phyloP scores from a whole-genome alignment of 2,329 filamentous ascomycete species.

The Phialophora chinensis region DNA sequence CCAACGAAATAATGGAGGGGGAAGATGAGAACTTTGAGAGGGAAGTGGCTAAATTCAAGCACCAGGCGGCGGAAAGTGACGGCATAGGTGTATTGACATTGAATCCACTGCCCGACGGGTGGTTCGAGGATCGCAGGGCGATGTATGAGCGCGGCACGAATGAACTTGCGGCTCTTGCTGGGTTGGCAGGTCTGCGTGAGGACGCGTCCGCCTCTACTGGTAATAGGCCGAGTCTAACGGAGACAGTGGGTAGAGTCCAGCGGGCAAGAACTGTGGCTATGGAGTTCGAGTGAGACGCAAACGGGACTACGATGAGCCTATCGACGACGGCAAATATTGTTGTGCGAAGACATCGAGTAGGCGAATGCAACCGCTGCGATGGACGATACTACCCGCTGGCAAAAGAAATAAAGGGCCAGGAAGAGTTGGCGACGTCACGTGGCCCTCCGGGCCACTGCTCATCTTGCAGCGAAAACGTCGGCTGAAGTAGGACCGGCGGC shows the following conservation, averaged over 20 bases:
- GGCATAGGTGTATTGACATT: slow-evolving; percentile 28
- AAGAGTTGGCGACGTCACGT: not conserved
- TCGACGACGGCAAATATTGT: not conserved
- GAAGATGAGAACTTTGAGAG: slow-evolving; percentile 53
- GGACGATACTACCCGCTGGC: not conserved
- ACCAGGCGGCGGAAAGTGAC: slow-evolving; percentile 13
- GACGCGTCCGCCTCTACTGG: slow-evolving; percentile 24
- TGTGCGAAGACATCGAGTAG: not conserved
- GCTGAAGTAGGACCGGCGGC: no score
- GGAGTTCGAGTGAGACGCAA: slow-evolving; percentile 49
- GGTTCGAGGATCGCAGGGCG: slow-evolving; percentile 50
- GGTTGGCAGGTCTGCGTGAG: slow-evolving; percentile 40
- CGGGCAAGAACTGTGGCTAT: slow-evolving; percentile 55
- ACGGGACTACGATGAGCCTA: not conserved
- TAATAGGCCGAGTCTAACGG: slow-evolving; percentile 46
- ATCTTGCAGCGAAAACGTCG: not conserved
- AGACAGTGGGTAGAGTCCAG: slow-evolving; percentile 55
- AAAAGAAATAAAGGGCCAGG: not conserved
- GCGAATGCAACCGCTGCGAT: not conserved
- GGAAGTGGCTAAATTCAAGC: slow-evolving; percentile 18
- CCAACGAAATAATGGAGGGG: slow-evolving; percentile 45
- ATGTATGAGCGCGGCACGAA: slow-evolving; percentile 50
- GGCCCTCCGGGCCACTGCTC: not conserved
- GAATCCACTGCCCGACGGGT: slow-evolving; percentile 34
- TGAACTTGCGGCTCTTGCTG: slow-evolving; percentile 48